These are phyloP conservation scores for Termitomyces sp. DNA, from an alignment of 768 basidiomycete genomes.

Conservation along the genomic window DNA sequence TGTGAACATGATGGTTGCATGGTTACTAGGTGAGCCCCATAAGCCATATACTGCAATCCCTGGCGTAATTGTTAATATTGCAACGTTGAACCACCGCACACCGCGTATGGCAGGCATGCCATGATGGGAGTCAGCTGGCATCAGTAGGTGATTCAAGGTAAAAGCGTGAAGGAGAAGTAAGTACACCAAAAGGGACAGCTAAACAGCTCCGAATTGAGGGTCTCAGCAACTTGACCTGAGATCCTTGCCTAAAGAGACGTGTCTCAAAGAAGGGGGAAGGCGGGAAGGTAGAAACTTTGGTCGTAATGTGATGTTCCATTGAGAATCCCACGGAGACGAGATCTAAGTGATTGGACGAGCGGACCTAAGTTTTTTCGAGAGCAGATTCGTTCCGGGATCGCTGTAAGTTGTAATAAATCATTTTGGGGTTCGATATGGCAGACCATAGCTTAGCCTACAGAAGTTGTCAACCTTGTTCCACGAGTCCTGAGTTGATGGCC, in stretches of 20 bases:
- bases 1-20: conserved; percentile 56
- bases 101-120: conserved; percentile 47
- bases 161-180: neutral
- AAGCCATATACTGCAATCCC: conserved; percentile 66
- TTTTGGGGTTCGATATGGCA: conserved; percentile 12
- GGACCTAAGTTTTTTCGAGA: conserved; percentile 15
- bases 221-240: neutral
- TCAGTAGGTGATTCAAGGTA: neutral
- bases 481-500: neutral
- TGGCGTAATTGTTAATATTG: conserved; percentile 67
- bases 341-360: conserved; percentile 11
- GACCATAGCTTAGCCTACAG: conserved; percentile 1
- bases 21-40: conserved; percentile 36
- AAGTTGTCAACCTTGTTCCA: conserved; percentile 1
- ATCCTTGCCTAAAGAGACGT: neutral
- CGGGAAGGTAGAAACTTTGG: neutral
- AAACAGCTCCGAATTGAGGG: neutral
- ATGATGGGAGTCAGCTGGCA: conserved; percentile 13
- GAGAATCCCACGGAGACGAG: conserved; percentile 9
- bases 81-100: conserved; percentile 75
- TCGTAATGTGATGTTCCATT: conserved; percentile 5
- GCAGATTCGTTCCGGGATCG: conserved; percentile 17
- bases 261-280: neutral
- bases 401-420: conserved; percentile 4
- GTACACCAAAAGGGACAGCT: neutral